Evolutionary conservation across 208 protist species (phyloP).

Genomic region (Phytomonas serpens): DNA sequence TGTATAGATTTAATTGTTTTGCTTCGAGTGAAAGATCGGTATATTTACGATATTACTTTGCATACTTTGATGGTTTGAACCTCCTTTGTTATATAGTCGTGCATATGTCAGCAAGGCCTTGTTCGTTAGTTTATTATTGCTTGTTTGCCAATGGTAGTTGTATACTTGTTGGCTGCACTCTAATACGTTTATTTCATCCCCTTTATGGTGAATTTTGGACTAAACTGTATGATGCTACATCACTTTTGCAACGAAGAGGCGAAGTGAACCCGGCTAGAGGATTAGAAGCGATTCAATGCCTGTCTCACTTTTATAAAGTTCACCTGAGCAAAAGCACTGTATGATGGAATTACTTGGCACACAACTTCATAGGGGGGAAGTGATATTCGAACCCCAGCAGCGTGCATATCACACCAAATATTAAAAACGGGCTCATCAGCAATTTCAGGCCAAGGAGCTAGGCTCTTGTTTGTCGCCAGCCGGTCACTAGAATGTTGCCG

Average conservation of each 20-base stretch:
- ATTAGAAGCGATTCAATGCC: background rate
- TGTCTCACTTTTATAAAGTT: background rate
- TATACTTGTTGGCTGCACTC: conserved; percentile 6
- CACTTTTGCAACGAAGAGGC: conserved; percentile 5
- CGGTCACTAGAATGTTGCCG: background rate
- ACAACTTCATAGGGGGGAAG: background rate
- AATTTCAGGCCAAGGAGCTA: background rate
- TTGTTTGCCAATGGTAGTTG: background rate
- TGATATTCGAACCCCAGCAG: background rate
- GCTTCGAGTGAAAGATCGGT: background rate
- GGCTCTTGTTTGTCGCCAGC: background rate
- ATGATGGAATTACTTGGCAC: background rate
- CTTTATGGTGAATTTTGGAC: background rate
- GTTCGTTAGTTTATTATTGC: background rate
- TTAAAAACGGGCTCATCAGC: background rate
- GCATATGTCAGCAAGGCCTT: background rate
- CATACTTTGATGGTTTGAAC: background rate
- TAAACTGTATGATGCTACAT: background rate
- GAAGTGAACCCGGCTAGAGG: background rate
- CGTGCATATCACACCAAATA: background rate
- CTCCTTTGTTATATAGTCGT: background rate
- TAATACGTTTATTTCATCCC: conserved; percentile 6
- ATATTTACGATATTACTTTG: background rate
- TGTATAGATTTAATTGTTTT: background rate
- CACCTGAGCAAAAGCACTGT: background rate